These are phyloP conservation scores for Xenoacremonium recifei DNA, from an alignment of 2,329 filamentous ascomycete species.

Conservation along the genomic window DNA sequence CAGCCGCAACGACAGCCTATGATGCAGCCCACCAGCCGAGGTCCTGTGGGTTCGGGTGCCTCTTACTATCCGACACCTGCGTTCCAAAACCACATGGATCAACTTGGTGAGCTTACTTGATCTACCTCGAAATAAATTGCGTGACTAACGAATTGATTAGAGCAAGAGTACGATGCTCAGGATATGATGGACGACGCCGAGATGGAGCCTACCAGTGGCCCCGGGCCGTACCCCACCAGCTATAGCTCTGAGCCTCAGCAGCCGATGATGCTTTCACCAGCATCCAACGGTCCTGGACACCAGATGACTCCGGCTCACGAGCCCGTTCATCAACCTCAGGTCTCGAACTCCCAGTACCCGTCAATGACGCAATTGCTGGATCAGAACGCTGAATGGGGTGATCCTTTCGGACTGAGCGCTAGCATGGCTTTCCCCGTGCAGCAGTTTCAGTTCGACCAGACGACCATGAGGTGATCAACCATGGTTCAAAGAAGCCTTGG, in stretches of 20 bases:
- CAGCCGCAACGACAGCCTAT: conserved; percentile 29
- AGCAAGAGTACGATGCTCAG: conserved; percentile 95
- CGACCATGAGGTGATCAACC: conserved; percentile 52
- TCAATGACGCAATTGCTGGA: conserved; percentile 66
- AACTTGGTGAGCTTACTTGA: conserved; percentile 79
- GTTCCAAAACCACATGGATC: conserved; percentile 92
- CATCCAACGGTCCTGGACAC: conserved; percentile 37
- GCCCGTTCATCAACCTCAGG: conserved; percentile 30
- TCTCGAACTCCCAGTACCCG: conserved; percentile 50
- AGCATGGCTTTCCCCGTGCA: conserved; percentile 94
- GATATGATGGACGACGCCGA: conserved; percentile 86
- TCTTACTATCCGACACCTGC: conserved; percentile 76
- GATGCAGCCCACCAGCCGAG: conserved; percentile 35
- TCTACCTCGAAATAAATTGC: conserved; percentile 51
- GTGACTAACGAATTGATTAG: conserved; percentile 70
- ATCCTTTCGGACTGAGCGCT: conserved; percentile 88
- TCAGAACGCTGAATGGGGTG: conserved; percentile 84
- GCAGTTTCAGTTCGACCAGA: conserved; percentile 72
- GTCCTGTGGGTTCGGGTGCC: conserved; percentile 39
- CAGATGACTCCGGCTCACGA: conserved; percentile 37
- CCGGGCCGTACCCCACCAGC: conserved; percentile 62
- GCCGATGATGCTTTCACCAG: conserved; percentile 40
- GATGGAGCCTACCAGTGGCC: conserved; percentile 59
- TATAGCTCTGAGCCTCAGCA: conserved; percentile 49
- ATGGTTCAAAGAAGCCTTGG: not conserved